phyloP scores from a whole-genome alignment of 2,329 filamentous ascomycete species.

The Colletotrichum tamarilloi region DNA sequence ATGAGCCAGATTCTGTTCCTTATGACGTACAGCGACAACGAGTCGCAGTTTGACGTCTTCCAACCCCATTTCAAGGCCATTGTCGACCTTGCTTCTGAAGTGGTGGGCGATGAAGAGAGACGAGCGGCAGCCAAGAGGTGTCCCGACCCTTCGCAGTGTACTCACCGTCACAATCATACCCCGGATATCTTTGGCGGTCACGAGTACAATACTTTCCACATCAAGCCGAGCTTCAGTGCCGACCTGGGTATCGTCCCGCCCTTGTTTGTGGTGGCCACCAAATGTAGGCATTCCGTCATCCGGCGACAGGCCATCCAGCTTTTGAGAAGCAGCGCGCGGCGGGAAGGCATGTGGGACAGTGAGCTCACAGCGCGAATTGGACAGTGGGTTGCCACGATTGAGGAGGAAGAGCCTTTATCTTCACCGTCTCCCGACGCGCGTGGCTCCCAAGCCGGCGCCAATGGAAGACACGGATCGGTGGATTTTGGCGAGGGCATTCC shows the following conservation, averaged over 20 bases:
- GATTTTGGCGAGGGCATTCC: constrained; percentile 45
- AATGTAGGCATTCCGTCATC: constrained; percentile 68
- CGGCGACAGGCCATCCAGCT: constrained; percentile 72
- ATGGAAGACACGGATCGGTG: constrained; percentile 42
- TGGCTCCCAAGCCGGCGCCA: constrained; percentile 37
- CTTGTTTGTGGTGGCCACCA: constrained; percentile 74
- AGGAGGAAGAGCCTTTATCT: constrained; percentile 57
- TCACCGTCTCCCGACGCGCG: constrained; percentile 41
- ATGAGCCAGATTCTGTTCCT: constrained; percentile 68
- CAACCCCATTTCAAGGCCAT: constrained; percentile 63
- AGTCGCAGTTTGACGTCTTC: constrained; percentile 69
- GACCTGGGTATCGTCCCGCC: constrained; percentile 74
- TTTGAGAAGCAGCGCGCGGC: constrained; percentile 67
- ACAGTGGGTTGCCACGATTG: constrained; percentile 65
- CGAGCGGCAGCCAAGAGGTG: constrained; percentile 59
- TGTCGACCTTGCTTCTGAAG: constrained; percentile 67
- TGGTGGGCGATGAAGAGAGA: constrained; percentile 68
- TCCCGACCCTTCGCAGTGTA: constrained; percentile 55
- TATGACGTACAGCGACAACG: constrained; percentile 70
- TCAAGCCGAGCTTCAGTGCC: constrained; percentile 72
- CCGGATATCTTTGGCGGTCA: constrained; percentile 53
- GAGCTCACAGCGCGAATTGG: constrained; percentile 66
- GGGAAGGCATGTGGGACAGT: constrained; percentile 79
- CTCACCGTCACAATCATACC: constrained; percentile 49
- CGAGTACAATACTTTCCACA: constrained; percentile 59